Percentiles rank a stretch among this genome's conserved stretches.
Evolutionary conservation across 805 yeast genomes (phyloP).

Genomic region (Candida michaelii): DNA sequence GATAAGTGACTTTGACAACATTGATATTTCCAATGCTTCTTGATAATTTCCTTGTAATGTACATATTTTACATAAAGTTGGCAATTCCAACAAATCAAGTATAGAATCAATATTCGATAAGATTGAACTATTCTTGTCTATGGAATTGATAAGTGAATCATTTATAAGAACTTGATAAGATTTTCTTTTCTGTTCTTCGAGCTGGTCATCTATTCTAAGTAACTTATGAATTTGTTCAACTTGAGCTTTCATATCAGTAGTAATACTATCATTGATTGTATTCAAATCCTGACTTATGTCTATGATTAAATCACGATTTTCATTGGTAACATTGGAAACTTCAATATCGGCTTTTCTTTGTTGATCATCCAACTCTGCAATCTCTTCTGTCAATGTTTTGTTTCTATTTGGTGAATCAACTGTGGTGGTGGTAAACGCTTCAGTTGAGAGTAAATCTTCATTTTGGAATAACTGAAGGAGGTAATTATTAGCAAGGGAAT

Average conservation of each 20-base stretch:
- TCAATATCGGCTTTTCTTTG: constrained; percentile 48
- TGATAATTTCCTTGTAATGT: constrained; percentile 83
- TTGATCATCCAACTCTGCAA: constrained; percentile 68
- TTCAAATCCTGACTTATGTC: constrained; percentile 36
- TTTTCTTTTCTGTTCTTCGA: too few species aligned
- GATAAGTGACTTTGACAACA: constrained; percentile 65
- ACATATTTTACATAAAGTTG: constrained; percentile 80
- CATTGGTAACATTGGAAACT: constrained; percentile 40
- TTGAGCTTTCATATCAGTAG: constrained; percentile 16
- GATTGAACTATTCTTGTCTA: constrained; percentile 33
- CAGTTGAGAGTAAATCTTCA: constrained; percentile 48
- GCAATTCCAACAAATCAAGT: constrained; percentile 78
- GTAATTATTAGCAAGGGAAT: constrained; percentile 23
- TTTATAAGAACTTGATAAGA: constrained; percentile 17
- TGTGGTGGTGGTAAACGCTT: constrained; percentile 40
- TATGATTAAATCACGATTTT: constrained; percentile 47
- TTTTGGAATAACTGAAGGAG: constrained; percentile 47
- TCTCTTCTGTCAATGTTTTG: constrained; percentile 59
- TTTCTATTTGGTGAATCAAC: constrained; percentile 10
- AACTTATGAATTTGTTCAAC: constrained; percentile 16
- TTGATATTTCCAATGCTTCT: constrained; percentile 82
- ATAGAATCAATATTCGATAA: constrained; percentile 67
- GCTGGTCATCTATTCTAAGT: constrained; percentile 4
- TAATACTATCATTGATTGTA: constrained; percentile 29
- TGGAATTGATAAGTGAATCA: constrained; percentile 22